These are phyloP conservation scores for Fermentozyma sake DNA, from an alignment of 1,139 yeast species.

Conservation along the genomic window DNA sequence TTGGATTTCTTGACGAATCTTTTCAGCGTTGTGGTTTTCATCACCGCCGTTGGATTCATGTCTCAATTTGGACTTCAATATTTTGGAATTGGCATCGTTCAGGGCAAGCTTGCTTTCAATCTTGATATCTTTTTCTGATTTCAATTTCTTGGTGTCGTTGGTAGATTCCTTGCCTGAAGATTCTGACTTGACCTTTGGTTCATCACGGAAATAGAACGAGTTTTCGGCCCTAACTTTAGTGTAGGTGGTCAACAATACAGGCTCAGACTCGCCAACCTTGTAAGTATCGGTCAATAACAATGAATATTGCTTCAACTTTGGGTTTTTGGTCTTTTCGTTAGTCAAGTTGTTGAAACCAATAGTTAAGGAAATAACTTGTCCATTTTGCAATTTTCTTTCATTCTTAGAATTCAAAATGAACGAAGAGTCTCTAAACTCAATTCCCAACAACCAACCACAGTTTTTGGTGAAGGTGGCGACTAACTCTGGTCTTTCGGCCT, in stretches of 20 bases:
- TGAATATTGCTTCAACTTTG: slow-evolving; percentile 55
- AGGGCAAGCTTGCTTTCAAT: slow-evolving; percentile 29
- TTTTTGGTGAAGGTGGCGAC: slow-evolving; percentile 67
- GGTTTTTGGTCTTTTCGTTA: slow-evolving; percentile 42
- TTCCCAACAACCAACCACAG: slow-evolving; percentile 86
- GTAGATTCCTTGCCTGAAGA: slow-evolving; percentile 7
- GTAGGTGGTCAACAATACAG: slow-evolving; percentile 67
- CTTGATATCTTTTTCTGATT: slow-evolving; percentile 30
- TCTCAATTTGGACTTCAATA: slow-evolving; percentile 75
- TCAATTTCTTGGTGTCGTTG: slow-evolving; percentile 20
- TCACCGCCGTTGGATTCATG: slow-evolving; percentile 70
- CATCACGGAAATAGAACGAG: slow-evolving; percentile 83
- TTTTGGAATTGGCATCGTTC: slow-evolving; percentile 46
- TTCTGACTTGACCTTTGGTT: slow-evolving; percentile 35
- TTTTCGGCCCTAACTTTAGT: slow-evolving; percentile 71
- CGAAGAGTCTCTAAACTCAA: slow-evolving; percentile 82
- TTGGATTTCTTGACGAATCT: slow-evolving; percentile 80
- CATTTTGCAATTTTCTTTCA: slow-evolving; percentile 63
- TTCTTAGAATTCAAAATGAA: slow-evolving; percentile 71
- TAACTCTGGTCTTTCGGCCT: slow-evolving; percentile 58
- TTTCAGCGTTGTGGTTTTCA: slow-evolving; percentile 65
- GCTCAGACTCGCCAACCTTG: slow-evolving; percentile 58
- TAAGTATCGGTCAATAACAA: slow-evolving; percentile 81
- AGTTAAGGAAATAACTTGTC: slow-evolving; percentile 72
- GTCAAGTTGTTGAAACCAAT: slow-evolving; percentile 69